Evolutionary conservation across 2,329 filamentous ascomycete species (phyloP).

Genomic region (Sporothrix globosa): DNA sequence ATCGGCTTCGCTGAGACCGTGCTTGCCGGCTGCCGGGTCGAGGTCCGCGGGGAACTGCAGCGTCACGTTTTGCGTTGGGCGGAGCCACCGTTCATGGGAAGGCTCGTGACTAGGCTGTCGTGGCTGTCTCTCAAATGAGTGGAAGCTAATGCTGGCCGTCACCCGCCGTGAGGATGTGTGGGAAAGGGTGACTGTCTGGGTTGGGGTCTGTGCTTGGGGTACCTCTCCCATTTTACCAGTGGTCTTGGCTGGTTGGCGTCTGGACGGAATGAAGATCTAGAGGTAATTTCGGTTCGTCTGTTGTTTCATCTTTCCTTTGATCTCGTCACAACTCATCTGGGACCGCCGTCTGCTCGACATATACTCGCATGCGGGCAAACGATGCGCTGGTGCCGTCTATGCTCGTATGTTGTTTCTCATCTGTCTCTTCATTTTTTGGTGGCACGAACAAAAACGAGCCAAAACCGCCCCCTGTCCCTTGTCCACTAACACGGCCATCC

Average conservation of each 20-base stretch:
- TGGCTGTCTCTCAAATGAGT: constrained; percentile 1
- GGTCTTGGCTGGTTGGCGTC: neutral
- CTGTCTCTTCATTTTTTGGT: too few species aligned
- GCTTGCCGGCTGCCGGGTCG: constrained; percentile 35
- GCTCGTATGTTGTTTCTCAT: too few species aligned
- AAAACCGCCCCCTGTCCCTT: neutral
- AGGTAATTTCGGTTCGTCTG: too few species aligned
- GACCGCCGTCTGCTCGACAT: neutral
- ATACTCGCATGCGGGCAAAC: neutral
- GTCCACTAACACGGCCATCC: neutral
- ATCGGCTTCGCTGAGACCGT: constrained; percentile 32
- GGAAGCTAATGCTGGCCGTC: constrained; percentile 28
- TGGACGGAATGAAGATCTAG: neutral
- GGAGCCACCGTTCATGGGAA: constrained; percentile 16
- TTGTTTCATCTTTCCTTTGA: neutral
- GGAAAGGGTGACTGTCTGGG: neutral
- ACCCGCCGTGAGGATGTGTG: constrained; percentile 23
- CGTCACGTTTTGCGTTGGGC: constrained; percentile 34
- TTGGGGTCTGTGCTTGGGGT: neutral
- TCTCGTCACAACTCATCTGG: neutral
- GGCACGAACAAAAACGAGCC: too few species aligned
- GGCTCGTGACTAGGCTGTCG: too few species aligned
- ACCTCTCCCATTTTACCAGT: neutral
- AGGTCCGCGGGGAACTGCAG: constrained; percentile 37
- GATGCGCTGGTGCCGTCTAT: neutral